Evolutionary conservation across 2,329 filamentous ascomycete species (phyloP).

Genomic region (Pyrenophora seminiperda): DNA sequence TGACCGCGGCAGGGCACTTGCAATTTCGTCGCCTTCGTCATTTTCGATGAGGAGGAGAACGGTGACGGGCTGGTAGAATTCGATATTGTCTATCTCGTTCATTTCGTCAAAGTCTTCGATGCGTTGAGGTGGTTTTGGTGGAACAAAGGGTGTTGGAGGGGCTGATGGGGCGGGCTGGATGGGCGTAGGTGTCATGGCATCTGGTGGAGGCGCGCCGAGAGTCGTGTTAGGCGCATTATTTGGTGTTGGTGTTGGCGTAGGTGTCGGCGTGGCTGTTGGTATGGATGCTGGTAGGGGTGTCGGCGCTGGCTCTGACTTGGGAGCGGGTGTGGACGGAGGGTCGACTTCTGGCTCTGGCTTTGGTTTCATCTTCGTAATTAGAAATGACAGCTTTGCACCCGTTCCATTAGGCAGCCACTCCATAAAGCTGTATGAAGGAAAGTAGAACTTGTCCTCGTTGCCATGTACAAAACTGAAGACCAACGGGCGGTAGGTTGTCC

Average conservation of each 20-base stretch:
- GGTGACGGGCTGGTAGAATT: slow-evolving; percentile 73
- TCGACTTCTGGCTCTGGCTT: slow-evolving; percentile 48
- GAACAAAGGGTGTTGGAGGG: slow-evolving; percentile 24
- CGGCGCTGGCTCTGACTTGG: slow-evolving; percentile 16
- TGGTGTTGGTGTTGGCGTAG: neutral
- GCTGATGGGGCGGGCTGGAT: slow-evolving; percentile 19
- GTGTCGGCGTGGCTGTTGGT: slow-evolving; percentile 1
- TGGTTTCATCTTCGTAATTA: slow-evolving; percentile 71
- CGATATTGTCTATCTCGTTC: slow-evolving; percentile 52
- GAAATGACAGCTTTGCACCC: slow-evolving; percentile 73
- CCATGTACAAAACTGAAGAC: slow-evolving; percentile 49
- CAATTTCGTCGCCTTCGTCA: slow-evolving; percentile 56
- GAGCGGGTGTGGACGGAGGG: slow-evolving; percentile 37
- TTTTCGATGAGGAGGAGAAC: slow-evolving; percentile 61
- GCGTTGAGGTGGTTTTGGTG: slow-evolving; percentile 38
- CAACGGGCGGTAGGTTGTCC: slow-evolving; percentile 50
- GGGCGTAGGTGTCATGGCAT: slow-evolving; percentile 13
- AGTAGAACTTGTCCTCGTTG: slow-evolving; percentile 75
- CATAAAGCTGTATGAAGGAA: slow-evolving; percentile 77
- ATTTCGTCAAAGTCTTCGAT: slow-evolving; percentile 49
- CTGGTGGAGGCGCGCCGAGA: slow-evolving; percentile 13
- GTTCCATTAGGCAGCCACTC: slow-evolving; percentile 68
- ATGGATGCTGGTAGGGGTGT: neutral
- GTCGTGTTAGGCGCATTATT: slow-evolving; percentile 10
- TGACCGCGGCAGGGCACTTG: slow-evolving; percentile 57